Base-by-base conservation (phyloP, 495 filamentous ascomycete species). In the Melanomma pulvis-pyrius region DNA sequence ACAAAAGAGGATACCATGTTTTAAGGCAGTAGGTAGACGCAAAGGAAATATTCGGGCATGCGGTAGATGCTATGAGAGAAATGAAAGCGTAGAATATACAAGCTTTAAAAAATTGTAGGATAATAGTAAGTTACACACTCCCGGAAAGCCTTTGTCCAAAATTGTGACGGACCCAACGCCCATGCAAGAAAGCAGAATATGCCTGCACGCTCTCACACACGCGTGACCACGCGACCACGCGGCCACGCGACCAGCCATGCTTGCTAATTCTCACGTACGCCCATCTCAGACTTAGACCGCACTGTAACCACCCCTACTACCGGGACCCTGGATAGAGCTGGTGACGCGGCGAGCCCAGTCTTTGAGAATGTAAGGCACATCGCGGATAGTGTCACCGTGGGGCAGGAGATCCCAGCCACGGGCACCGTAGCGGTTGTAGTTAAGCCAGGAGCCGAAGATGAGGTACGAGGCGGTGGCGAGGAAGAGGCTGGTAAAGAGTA, bases 391-490 rank as follows among this genome's bases (percentile, higher is more conserved):
- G 75, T 98, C 94, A 59, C 90, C 87, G 75, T 98, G 96, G 0
- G 94, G 94, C 12, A 98, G 83, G 13, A 98, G 83, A 69, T 98
- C 94, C 94, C 92, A 97, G 59, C 94, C 94, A 22, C 94, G 84
- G 47, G 92, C 92, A 26, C 92, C 93, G 75, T 96, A 96, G 61
- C 92, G 91, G 81, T 92, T 97, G 83, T 98, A 98, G 80, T 98
- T 98, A 69, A 98, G 87, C 94, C 94, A 98, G 24, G 92, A 96
- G 73, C 92, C 92, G 72, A 98, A 98, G 76, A 98, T 97, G 68
- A 98, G 87, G 77, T 98, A 98, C 22, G 96, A 80, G 17, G 94
- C 92, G 19, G 86, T 85, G 49, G 83, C 85, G 50, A 98, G 83
- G 84, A 98, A 98, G 73, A 89, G 76, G 66, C 93, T 93, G 68